Base-by-base conservation (phyloP, 768 basidiomycete species). In the Phylloporus scabripes region DNA sequence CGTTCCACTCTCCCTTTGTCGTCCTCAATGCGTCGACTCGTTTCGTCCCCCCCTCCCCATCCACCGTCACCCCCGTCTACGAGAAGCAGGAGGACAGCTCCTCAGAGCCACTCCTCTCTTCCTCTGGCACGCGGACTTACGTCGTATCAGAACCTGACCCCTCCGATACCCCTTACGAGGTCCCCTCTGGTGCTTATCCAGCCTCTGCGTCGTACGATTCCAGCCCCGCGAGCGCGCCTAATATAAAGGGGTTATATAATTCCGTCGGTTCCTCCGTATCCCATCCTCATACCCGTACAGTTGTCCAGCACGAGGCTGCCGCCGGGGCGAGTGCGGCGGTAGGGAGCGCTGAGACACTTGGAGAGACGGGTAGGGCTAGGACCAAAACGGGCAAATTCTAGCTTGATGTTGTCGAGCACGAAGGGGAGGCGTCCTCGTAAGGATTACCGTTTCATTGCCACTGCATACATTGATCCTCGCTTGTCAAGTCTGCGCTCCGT, bases 121-220 rank as follows among this genome's bases (percentile, higher is more conserved):
- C 65, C 32, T 63, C 70, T 31, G 80, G 79, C 29, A 73, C 74
- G 26, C 81, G 75, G 49, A 83, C 81, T 29, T 83, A 87, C 58
- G 83, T 87, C 54, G 85, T 87, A 54, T 85, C 83, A 28, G 74
- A 84, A 62, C 85, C 85, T 33, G 83, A 87, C 66, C 74, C 78
- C 29, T 70, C 79, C 48, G 63, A 80, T 48, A 76, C 73, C 37
- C 77, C 78, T 28, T 86, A 85, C 57, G 70, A 77, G 55, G 83
- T 88, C n/a, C 85, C 85, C 1, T 77, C 80, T 10, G 85, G 86
- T 55, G 85, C 84, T 5, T 82, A 81, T 63, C 74, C 78, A 36
- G 71, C 72, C 26, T 74, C 77, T 18, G 64, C 72, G 2, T 70
- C 80, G 15, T 77, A 75, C 60, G 65, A 70, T 60, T 73, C 67